Percentiles rank a stretch among this genome's conserved stretches.
These are phyloP conservation scores for Salicornia ramosissima DNA, from an alignment of 148 eudicot genomes.

Conservation along the genomic window DNA sequence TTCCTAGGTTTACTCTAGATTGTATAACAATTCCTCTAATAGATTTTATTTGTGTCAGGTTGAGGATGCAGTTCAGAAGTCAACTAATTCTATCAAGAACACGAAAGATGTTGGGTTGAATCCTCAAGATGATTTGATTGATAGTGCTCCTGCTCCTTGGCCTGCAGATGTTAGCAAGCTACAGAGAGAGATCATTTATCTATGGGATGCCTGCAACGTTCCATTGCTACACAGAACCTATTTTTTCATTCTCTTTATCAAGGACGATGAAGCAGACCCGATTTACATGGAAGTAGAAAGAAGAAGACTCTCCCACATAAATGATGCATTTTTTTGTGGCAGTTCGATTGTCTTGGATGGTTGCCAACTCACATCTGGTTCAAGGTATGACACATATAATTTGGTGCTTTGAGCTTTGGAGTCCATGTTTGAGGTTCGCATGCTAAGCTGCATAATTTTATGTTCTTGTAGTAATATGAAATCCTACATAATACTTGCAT, in stretches of 20 bases:
- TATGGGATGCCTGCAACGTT: constrained; percentile 75
- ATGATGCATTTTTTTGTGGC: constrained; percentile 58
- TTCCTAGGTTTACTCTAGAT: background rate
- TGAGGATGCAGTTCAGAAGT: constrained; percentile 22
- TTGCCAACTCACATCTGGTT: constrained; percentile 48
- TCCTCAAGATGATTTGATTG: constrained; percentile 55
- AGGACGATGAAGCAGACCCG: constrained; percentile 67
- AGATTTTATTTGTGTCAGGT: constrained; percentile 26
- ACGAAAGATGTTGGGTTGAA: constrained; percentile 68
- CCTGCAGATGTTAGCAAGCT: constrained; percentile 63
- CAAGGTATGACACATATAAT: constrained; percentile 48
- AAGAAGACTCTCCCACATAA: constrained; percentile 62
- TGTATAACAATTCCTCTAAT: background rate
- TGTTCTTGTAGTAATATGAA: background rate
- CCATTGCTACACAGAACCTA: constrained; percentile 84
- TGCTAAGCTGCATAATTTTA: constrained; percentile 1
- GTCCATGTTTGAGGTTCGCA: background rate
- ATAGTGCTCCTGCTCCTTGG: constrained; percentile 37
- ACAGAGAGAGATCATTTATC: constrained; percentile 62
- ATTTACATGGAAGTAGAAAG: constrained; percentile 92
- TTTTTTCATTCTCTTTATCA: constrained; percentile 72
- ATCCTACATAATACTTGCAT: background rate
- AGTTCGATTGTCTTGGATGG: constrained; percentile 50
- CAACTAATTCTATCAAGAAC: constrained; percentile 29
- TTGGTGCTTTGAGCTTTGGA: background rate